Evolutionary conservation across 1,139 yeast genomes (phyloP), one percentile per base, ranked within the genome.

Genomic region (Candida glucosophila): DNA sequence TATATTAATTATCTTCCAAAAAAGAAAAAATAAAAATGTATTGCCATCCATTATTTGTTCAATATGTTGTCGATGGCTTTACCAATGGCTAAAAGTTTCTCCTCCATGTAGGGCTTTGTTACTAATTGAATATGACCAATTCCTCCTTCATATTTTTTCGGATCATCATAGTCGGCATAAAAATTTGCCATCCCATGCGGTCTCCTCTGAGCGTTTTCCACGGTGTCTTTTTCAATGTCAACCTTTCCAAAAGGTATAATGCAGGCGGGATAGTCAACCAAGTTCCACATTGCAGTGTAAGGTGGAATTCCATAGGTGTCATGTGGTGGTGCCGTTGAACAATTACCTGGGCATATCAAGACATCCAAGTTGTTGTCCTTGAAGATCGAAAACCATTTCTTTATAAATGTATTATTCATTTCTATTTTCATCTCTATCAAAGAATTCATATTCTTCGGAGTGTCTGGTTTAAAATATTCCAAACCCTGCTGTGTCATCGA

Each of bases 261-360:
- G 15, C 41, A 29, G 4, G 36, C 45, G 4, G 51, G 51, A 23
- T 43, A 47, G 27, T 46, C 50, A 23, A 46, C 34, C 8, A 41
- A 31, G 23, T 46, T 46, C 47, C 49, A 47, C 28, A 37, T 40
- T 11, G 38, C 33, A 7, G 47, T 37, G 18, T 16, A 16, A 8
- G 18, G 18, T 16, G 17, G 17, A 2, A 14, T 20, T n/a, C 23
- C 27, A 20, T 9, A 4, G 4, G 14, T 25, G 6, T 20, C 25
- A 14, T 22, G 19, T 7, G 24, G 28, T n/a, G 25, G 15, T 13
- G 24, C 28, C 15, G 24, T 20, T 8, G 12, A 22, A 10, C 15
- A 14, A 9, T 14, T 15, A 16, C 25, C 17, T 10, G 27, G 29
- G 3, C 10, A 10, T 5, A 26, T 8, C 4, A 25, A 20, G 11